Conservation (phyloP, 768 basidiomycete species). For the Rhizopogon rudus region DNA sequence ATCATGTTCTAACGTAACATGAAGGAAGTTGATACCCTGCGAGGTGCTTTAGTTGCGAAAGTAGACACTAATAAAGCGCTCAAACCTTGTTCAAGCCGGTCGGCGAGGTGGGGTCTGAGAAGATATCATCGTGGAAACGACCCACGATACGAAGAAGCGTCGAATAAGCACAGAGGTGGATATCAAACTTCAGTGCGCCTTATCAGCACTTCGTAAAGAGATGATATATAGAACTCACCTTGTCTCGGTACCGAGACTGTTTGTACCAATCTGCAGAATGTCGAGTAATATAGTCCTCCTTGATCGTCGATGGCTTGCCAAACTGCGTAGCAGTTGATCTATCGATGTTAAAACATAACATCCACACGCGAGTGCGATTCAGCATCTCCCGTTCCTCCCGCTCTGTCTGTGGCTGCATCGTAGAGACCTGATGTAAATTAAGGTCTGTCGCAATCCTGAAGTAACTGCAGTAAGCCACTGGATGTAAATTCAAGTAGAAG, state of each 20-base stretch:
- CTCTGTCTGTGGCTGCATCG: slow-evolving; percentile 61
- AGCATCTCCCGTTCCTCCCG: slow-evolving; percentile 76
- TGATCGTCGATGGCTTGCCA: slow-evolving; percentile 85
- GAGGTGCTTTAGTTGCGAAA: neutral
- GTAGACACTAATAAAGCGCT: neutral
- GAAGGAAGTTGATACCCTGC: slow-evolving; percentile 63
- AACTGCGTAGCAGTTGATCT: slow-evolving; percentile 85
- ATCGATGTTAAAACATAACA: slow-evolving; percentile 88
- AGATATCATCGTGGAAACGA: slow-evolving; percentile 73
- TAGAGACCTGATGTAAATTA: slow-evolving; percentile 70
- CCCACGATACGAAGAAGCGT: slow-evolving; percentile 65
- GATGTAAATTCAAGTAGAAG: neutral
- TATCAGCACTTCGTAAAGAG: neutral
- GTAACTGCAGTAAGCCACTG: neutral
- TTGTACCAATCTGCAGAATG: slow-evolving; percentile 74
- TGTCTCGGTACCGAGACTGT: slow-evolving; percentile 55
- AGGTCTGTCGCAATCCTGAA: slow-evolving; percentile 81
- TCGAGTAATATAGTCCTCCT: slow-evolving; percentile 77
- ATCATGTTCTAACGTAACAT: slow-evolving; percentile 59
- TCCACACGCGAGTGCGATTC: slow-evolving; percentile 85
- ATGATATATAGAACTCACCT: slow-evolving; percentile 30
- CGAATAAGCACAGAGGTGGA: slow-evolving; percentile 73
- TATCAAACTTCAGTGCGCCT: slow-evolving; percentile 50
- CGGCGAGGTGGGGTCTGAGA: slow-evolving; percentile 62
- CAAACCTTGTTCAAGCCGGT: slow-evolving; percentile 66